Percentiles rank a stretch among this genome's conserved stretches.
Evolutionary conservation across 108 stramenopile genomes (phyloP).

Genomic region (Nitzschia sp.): DNA sequence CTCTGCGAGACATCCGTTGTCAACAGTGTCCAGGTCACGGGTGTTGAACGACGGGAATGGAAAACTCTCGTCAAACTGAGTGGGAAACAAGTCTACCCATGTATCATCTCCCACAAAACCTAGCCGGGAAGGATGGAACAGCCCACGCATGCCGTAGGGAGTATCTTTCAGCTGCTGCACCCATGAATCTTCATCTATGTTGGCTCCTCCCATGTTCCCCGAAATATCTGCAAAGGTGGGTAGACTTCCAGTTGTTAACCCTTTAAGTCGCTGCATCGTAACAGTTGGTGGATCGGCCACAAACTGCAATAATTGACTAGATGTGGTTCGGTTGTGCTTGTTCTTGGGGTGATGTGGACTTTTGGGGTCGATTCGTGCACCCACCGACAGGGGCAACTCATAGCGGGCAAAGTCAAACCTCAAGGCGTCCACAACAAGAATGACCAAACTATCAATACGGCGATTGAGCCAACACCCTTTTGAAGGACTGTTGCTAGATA

Average conservation of each 20-base stretch:
- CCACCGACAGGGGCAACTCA: conserved; percentile 70
- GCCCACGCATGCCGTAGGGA: conserved; percentile 13
- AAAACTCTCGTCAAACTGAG: conserved; percentile 75
- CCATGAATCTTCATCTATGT: conserved; percentile 86
- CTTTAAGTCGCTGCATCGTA: conserved; percentile 97
- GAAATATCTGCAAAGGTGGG: conserved; percentile 96
- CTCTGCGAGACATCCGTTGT: conserved; percentile 86
- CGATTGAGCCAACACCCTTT: conserved; percentile 80
- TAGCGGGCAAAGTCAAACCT: conserved; percentile 92
- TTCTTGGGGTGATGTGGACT: conserved; percentile 1
- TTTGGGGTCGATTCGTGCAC: conserved; percentile 43
- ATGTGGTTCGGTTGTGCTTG: conserved; percentile 25
- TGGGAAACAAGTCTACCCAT: conserved; percentile 92
- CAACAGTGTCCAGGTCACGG: conserved; percentile 95
- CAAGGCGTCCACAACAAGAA: conserved; percentile 93
- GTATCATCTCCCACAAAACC: conserved; percentile 98
- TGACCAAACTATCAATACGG: conserved; percentile 70
- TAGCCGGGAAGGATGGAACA: conserved; percentile 37
- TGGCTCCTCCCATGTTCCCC: conserved; percentile 62
- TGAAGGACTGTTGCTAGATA: background rate
- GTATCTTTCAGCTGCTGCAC: conserved; percentile 57
- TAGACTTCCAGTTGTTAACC: conserved; percentile 92
- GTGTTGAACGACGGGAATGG: conserved; percentile 97
- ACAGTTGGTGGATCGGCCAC: conserved; percentile 98
- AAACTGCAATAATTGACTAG: conserved; percentile 74